Base-by-base conservation (phyloP, 768 basidiomycete genomes). In the Serendipita sp. region DNA sequence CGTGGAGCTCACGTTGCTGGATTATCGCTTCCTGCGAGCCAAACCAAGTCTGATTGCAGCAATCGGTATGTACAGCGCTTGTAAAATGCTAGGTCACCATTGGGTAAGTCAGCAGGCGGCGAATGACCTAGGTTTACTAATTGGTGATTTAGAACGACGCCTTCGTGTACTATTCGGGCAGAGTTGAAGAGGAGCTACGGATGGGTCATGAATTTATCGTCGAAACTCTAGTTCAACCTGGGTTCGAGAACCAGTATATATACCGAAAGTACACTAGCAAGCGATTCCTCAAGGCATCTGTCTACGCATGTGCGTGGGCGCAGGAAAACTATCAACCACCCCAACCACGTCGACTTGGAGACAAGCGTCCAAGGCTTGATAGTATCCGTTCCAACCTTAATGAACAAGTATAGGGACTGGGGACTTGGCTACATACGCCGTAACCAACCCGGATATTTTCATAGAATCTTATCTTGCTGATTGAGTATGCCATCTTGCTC, bases 241-340 rank as follows among this genome's bases (percentile, higher is more conserved):
- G 83, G 68, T 97, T 98, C 74, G 78, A 83, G n/a, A 78, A 82
- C 60, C 83, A 86, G 69, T 91, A 92, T 74, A 86, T 93, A 44
- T 94, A 84, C 83, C 88, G 88, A 79, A 98, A 99, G 78, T 99
- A 98, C 74, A 84, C 91, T 50, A 83, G 89, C 80, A 96, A 94
- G 84, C 94, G 92, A 75, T 98, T 96, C 82, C 83, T 98, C 73
- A 91, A 95, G 75, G 95, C 78, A 3, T 70, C 71, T 31, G 71
- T 74, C 60, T 78, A 76, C 67, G 77, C 77, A 0, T 66, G 76
- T 60, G 75, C 77, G 67, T 78, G 77, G 76, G 76, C 76, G 8
- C 67, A 69, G 44, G 69, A 65, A 64, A 46, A 64, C 33, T 50
- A 50, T 31, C n/a, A n/a, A 50, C 48, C 48, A 50, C 8, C 48